Evolutionary conservation across 495 filamentous ascomycete species (phyloP), one percentile per base, ranked within the genome.

Genomic region (Penicilliopsis zonata): DNA sequence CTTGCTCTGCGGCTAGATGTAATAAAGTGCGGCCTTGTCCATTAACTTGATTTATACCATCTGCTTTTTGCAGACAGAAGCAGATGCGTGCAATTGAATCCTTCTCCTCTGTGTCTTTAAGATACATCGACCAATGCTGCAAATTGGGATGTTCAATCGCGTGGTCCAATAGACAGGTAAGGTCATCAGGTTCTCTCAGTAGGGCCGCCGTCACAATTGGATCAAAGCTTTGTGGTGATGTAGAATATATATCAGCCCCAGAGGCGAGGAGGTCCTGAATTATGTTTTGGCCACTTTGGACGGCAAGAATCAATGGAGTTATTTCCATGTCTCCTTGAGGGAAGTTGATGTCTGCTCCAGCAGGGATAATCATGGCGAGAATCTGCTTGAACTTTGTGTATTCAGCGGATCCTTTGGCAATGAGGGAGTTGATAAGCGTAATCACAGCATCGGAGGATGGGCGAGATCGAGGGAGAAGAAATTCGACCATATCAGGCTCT

Each of bases 1-100:
- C 31, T 0, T 9, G 6, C 13, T 40, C 31, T 4, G 37, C 31
- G 12, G 37, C 31, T 2, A 40, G 31, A 26, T 40, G 37, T 13
- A 40, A 13, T 2, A 40, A n/a, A 1, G 37, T 40, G 6, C 18
- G 17, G 2, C 37, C 37, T 9, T 25, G 9, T 2, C 4, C 1
- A 13, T 40, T 34, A 1, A 14, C 16, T 15, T 8, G 19, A 20
- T 40, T 13, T 12, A 40, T 12, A 5, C n/a, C 15, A 2, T 14
- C 31, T 10, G 18, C 31, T n/a, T 25, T 29, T 18, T 25, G 12
- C 6, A 23, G 21, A 10, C 21, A 6, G 6, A 6, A 6, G 10
- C 21, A 23, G 21, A 23, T 23, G 21, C 6, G 21, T 10, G 6
- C 21, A 23, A 10, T 23, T 10, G 6, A 6, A 23, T 23, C 21